Evolutionary conservation across 2,329 filamentous ascomycete species (phyloP), one percentile per base, ranked within the genome.

Genomic region (Exophiala oligosperma): DNA sequence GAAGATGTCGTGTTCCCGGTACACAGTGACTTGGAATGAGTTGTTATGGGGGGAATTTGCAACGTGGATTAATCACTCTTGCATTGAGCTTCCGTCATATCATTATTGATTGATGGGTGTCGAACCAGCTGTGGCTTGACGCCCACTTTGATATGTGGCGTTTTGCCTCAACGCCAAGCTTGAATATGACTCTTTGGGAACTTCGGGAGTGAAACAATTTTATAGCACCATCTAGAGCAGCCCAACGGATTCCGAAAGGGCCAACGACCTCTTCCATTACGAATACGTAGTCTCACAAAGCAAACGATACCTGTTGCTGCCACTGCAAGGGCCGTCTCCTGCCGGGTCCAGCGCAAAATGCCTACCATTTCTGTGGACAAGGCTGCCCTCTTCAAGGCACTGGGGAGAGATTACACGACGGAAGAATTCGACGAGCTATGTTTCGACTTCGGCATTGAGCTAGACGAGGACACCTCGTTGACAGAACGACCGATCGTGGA

Each of bases 281-380:
- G 32, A 35, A 1, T 35, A 28, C 23, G 46, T 26, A 4, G 46
- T 48, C 11, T 48, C 46, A n/a, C 46, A 48, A 48, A 29, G 53
- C 17, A 11, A 35, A 7, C 32, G 32, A 35, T 4, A 35, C 7
- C 8, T 35, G 9, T 35, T 11, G 7, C 32, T 11, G 32, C 32
- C 32, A 35, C 2, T 35, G 1, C 6, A 8, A 35, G 32, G 32
- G 7, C 32, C 7, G 9, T 35, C 6, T 32, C 14, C n/a, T 14
- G 24, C 32, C n/a, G 23, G 41, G 29, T 40, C 69, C 50, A 58
- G 69, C 67, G 72, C 76, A 85, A 74, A 61, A 97, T 97, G 94
- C 94, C 94, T 78, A 99, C 94, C 73, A 97, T 99, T 69, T 84
- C 88, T 68, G 92, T 97, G 69, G 90, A 97, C 81, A 99, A 97